Percentiles rank a stretch among this genome's conserved stretches.
Evolutionary conservation across 345 rosid genomes (phyloP).

Genomic region (Pugionium cornutum): DNA sequence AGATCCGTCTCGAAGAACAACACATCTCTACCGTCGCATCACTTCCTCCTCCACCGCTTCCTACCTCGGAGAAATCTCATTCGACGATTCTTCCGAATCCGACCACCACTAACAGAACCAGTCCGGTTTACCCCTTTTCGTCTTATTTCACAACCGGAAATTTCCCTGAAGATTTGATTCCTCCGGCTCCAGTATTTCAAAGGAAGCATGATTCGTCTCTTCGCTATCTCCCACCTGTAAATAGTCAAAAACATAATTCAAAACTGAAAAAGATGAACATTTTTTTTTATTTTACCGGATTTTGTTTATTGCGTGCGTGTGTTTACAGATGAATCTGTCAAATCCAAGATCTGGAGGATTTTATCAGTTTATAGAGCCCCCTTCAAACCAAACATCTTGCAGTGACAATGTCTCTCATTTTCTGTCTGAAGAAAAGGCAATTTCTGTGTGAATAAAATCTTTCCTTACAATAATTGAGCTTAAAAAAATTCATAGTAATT

Average conservation of each 20-base stretch:
- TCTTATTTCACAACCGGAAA: constrained; percentile 28
- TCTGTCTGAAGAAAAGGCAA: constrained; percentile 56
- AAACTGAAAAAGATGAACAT: too few relatives aligned
- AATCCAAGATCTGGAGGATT: constrained; percentile 41
- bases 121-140: constrained; percentile 43
- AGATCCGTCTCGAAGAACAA: constrained; percentile 70
- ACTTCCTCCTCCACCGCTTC: constrained; percentile 11
- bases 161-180: constrained; percentile 42
- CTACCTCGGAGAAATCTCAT: constrained; percentile 34
- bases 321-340: constrained; percentile 48
- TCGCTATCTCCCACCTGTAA: constrained; percentile 48
- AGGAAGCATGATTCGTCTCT: constrained; percentile 42
- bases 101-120: constrained; percentile 22
- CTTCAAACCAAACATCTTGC: constrained; percentile 57
- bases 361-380: constrained; percentile 56
- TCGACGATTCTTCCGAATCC: not conserved
- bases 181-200: constrained; percentile 44
- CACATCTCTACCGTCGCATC: constrained; percentile 3
- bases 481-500: not conserved
- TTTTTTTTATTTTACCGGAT: not conserved
- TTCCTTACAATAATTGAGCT: too few relatives aligned
- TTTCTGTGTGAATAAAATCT: not conserved
- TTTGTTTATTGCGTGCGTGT: not conserved
- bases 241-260: not conserved
- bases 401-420: constrained; percentile 28